Base-by-base conservation (phyloP, 805 yeast species). In the Saccharomycopsis sp. region DNA sequence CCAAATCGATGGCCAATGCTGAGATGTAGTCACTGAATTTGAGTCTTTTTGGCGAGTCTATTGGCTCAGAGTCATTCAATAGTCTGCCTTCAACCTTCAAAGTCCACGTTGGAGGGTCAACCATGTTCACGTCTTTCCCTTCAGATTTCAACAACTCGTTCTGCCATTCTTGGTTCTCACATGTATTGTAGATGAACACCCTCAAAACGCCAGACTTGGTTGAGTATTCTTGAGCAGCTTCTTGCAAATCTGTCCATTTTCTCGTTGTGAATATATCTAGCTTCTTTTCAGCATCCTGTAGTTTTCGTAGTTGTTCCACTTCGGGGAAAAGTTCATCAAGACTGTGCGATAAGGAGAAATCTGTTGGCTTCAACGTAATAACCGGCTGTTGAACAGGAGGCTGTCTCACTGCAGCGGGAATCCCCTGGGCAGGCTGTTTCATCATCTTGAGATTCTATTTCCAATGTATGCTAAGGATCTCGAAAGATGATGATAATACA, bases 111-210 rank as follows among this genome's bases (percentile, higher is more conserved):
- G 84, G 71, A 33, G 68, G 74, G 3, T 52, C 55, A 30, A 42
- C 25, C 27, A 47, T 47, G 34, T 43, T 53, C 34, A 43, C 56
- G 38, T 41, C 50, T 35, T 50, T 42, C 7, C 51, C 58, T 38
- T 48, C 36, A 18, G 27, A 13, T 17, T 35, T 41, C 36, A 21
- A 6, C 41, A 42, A 49, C 13, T 52, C 48, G 19, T 54, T 48
- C 56, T 82, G 89, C 97, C 97, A 92, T 33, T 89, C 84, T 62
- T 89, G 97, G 57, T 84, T 83, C 47, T 79, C 83, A 22, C 81
- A 66, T 4, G 85, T 80, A 56, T 84, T 86, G 53, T 88, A 86
- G 15, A 92, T 67, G 55, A 78, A 89, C 13, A 92, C 72, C 42
- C 97, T 73, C 51, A 92, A 67, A 10, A 70, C 67, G 39, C 81